These are phyloP conservation scores for Collybia mongolica DNA, from an alignment of 768 basidiomycete species.

Conservation along the genomic window DNA sequence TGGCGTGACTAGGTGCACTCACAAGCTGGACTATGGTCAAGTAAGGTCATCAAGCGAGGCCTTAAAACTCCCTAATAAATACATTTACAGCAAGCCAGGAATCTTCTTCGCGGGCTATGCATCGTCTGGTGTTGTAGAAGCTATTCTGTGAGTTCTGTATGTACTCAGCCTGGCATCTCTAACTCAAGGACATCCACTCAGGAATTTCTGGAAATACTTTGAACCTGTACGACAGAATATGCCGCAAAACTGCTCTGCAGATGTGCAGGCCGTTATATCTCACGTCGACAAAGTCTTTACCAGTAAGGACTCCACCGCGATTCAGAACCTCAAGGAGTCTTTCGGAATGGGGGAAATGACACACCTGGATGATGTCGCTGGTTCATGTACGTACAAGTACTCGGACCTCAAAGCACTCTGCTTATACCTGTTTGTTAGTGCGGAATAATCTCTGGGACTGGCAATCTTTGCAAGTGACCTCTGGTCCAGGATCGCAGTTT, in stretches of 20 bases:
- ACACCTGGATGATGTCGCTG: conserved; percentile 68
- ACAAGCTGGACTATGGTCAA: conserved; percentile 71
- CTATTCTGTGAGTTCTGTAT: conserved; percentile 42
- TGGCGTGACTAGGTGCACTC: conserved; percentile 21
- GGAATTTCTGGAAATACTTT: conserved; percentile 70
- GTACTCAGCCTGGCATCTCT: not conserved
- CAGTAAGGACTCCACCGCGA: conserved; percentile 40
- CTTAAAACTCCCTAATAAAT: not conserved
- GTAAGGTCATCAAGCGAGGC: conserved; percentile 30
- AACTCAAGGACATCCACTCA: not conserved
- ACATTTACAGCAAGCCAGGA: conserved; percentile 46
- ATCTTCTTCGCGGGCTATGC: conserved; percentile 67
- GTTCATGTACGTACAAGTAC: conserved; percentile 41
- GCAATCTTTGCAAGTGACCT: conserved; percentile 57
- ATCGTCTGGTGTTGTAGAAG: conserved; percentile 65
- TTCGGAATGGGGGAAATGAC: conserved; percentile 58
- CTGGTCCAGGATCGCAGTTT: conserved; percentile 46
- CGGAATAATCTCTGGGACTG: conserved; percentile 65
- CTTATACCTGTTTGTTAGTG: too few relatives aligned
- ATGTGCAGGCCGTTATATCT: conserved; percentile 61
- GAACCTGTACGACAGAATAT: conserved; percentile 68
- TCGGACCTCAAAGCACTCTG: too few relatives aligned
- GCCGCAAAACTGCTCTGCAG: conserved; percentile 73
- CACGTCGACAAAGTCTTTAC: conserved; percentile 60
- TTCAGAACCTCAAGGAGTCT: conserved; percentile 50